Evolutionary conservation across 352 stramenopile species (phyloP).

Genomic region (Blastocystis sp.): DNA sequence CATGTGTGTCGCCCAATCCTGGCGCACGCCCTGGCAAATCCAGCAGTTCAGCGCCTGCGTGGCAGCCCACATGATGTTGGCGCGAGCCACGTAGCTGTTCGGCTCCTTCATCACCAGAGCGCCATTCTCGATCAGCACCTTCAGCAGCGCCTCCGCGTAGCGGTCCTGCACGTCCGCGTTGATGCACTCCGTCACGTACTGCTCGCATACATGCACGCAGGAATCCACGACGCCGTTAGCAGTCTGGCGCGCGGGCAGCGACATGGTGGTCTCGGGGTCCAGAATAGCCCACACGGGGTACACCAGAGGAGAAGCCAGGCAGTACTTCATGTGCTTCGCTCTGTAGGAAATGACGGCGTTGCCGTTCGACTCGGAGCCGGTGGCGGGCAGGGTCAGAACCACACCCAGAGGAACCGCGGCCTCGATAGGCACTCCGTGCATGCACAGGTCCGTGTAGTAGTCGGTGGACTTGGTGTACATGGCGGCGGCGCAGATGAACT

Average conservation of each 20-base stretch:
- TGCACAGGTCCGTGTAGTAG: constrained; percentile 44
- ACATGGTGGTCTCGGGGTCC: constrained; percentile 67
- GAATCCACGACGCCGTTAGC: constrained; percentile 68
- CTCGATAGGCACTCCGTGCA: constrained; percentile 12
- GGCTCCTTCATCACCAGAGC: constrained; percentile 65
- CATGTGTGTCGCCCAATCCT: constrained; percentile 70
- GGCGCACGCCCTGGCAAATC: constrained; percentile 60
- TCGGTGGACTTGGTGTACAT: constrained; percentile 62
- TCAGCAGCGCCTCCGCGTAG: constrained; percentile 57
- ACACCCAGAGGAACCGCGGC: constrained; percentile 63
- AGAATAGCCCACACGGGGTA: constrained; percentile 64
- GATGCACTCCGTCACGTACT: constrained; percentile 68
- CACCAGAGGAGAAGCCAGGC: not conserved
- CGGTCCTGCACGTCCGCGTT: constrained; percentile 62
- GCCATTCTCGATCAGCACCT: constrained; percentile 67
- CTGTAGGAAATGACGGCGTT: constrained; percentile 68
- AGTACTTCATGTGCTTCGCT: constrained; percentile 69
- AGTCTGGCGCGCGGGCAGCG: constrained; percentile 55
- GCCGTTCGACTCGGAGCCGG: constrained; percentile 65
- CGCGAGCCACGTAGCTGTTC: constrained; percentile 52
- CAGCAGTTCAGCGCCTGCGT: constrained; percentile 69
- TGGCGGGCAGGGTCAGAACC: constrained; percentile 59
- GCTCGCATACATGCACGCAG: constrained; percentile 67
- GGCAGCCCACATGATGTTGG: constrained; percentile 70
- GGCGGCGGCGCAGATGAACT: constrained; percentile 67